These are phyloP conservation scores for Panaeolus papilionaceus DNA, from an alignment of 768 basidiomycete species.

Conservation along the genomic window DNA sequence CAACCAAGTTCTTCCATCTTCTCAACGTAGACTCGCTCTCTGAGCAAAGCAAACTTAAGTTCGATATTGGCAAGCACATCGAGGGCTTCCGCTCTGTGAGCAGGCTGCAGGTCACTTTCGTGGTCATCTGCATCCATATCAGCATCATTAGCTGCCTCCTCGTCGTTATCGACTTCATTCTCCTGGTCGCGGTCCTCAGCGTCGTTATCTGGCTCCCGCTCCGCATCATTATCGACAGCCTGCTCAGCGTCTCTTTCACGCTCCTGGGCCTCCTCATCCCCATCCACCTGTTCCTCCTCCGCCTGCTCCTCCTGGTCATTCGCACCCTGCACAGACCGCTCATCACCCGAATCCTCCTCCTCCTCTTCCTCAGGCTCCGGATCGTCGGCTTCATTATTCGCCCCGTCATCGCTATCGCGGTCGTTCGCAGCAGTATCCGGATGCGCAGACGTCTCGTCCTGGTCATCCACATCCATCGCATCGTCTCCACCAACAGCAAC, in stretches of 20 bases:
- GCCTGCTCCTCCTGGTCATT: slow-evolving; percentile 15
- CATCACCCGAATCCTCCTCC: slow-evolving; percentile 22
- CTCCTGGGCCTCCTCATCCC: slow-evolving; percentile 35
- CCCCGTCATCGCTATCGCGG: slow-evolving; percentile 17
- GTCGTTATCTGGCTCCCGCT: slow-evolving; percentile 33
- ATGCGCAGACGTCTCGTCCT: not conserved
- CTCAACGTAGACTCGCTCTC: slow-evolving; percentile 91
- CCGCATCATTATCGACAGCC: slow-evolving; percentile 35
- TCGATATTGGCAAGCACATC: slow-evolving; percentile 90
- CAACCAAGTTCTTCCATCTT: slow-evolving; percentile 91
- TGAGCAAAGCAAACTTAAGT: slow-evolving; percentile 86
- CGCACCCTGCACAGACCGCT: slow-evolving; percentile 14
- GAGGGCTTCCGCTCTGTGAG: slow-evolving; percentile 86
- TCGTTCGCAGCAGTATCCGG: slow-evolving; percentile 39
- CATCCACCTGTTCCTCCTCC: slow-evolving; percentile 31
- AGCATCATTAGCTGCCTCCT: slow-evolving; percentile 33
- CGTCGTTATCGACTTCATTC: slow-evolving; percentile 41
- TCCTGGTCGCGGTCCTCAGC: slow-evolving; percentile 43
- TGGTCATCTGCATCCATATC: slow-evolving; percentile 40
- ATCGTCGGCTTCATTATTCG: slow-evolving; percentile 13
- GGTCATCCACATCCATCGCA: slow-evolving; percentile 17
- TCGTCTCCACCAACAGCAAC: slow-evolving; percentile 6
- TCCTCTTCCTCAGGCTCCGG: slow-evolving; percentile 22
- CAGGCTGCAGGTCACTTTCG: slow-evolving; percentile 72
- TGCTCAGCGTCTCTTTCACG: slow-evolving; percentile 31